Base-by-base conservation (phyloP, 1,139 yeast genomes). In the Suhomyces atakaporum region DNA sequence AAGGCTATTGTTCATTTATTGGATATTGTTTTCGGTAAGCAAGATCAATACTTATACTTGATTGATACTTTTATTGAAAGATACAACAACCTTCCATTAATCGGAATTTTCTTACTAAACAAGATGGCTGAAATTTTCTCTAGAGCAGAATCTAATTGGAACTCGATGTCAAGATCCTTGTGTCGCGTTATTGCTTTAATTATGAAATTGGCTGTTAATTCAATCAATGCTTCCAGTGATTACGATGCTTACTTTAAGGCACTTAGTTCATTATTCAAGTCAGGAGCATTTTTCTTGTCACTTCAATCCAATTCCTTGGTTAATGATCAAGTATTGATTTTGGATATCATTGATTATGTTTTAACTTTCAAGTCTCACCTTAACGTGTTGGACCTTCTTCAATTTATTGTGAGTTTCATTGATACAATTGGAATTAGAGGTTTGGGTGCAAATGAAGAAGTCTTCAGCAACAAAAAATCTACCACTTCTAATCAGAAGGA, bases 11-110 rank as follows among this genome's bases (percentile, higher is more conserved):
- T 81, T 27, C 82, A 79, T 46, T 62, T 81, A 40, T 58, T 83
- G 29, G 87, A 82, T 56, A 69, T 79, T 29, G 69, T 80, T n/a
- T 66, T 81, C 47, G 86, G 84, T 6, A 76, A 80, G 54, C 82
- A 80, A 52, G 82, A 79, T 41, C 84, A 79, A 49, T 79, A 79
- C 56, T 63, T 75, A 30, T 75, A 76, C 43, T 54, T 80, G 52
- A 67, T 81, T 46, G 79, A 79, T 33, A 64, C 68, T 13, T 80
- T 79, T 46, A 52, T 72, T 27, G 41, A 50, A 13, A 58, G 56
- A 36, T 52, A 54, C 40, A 47, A 50, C n/a, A 51, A 60, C 18
- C 58, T 71, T 11, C 79, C 84, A 4, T 55, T 58, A 4, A 66
- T 80, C 38, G 88, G 88, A 6, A 56, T 73, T 12, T 69, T 67